A percentile compares a stretch with the other conserved stretches of the same genome.
Conservation (phyloP, 2,329 filamentous ascomycete species). For the Xylaria hypoxylon region DNA sequence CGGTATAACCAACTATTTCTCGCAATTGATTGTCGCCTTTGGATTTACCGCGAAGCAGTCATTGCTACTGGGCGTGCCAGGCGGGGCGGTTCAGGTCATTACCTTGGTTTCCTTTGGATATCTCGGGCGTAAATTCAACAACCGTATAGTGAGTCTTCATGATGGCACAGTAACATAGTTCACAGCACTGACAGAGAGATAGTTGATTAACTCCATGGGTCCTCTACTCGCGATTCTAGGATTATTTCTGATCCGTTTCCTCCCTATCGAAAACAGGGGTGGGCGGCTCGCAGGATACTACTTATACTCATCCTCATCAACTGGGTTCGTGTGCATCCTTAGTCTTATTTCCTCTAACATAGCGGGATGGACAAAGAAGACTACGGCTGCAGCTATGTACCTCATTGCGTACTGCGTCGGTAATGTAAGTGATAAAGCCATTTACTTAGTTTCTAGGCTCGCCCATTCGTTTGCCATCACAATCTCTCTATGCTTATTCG, state of each 20-base stretch:
- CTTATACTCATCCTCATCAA: constrained; percentile 69
- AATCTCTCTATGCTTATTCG: neutral
- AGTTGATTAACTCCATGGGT: constrained; percentile 64
- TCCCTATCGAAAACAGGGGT: constrained; percentile 67
- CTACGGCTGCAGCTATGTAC: constrained; percentile 66
- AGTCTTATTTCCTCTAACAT: constrained; percentile 73
- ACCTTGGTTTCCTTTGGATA: constrained; percentile 62
- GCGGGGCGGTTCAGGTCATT: constrained; percentile 73
- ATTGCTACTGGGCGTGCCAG: constrained; percentile 73
- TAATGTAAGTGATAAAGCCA: constrained; percentile 52
- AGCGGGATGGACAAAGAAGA: constrained; percentile 69
- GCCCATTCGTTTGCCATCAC: neutral
- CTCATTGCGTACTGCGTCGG: constrained; percentile 64
- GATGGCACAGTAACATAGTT: neutral
- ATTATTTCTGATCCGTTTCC: constrained; percentile 72
- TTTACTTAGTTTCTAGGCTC: neutral
- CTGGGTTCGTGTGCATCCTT: constrained; percentile 72
- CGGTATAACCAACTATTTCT: constrained; percentile 55
- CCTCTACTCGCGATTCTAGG: constrained; percentile 67
- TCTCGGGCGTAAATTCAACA: constrained; percentile 66
- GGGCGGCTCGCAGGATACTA: constrained; percentile 75
- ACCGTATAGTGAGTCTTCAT: constrained; percentile 59
- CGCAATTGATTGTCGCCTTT: constrained; percentile 62
- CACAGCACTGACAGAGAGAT: constrained; percentile 26
- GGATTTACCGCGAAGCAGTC: constrained; percentile 73